These are phyloP conservation scores for Daldinia bambusicola DNA, from an alignment of 495 filamentous ascomycete genomes.

Conservation along the genomic window DNA sequence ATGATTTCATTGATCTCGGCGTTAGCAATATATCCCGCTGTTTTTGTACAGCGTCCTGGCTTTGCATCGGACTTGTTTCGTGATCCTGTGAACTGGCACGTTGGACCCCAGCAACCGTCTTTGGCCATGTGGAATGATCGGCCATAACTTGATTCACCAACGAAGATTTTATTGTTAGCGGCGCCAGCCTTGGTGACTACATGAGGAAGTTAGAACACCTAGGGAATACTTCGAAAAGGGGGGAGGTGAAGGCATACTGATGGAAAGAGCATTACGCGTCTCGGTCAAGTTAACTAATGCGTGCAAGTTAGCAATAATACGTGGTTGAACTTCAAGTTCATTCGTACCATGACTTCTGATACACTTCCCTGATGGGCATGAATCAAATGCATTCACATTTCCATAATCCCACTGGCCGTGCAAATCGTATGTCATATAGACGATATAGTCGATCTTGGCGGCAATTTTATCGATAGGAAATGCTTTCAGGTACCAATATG, in stretches of 20 bases:
- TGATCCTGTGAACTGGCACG: conserved; percentile 9
- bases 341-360: conserved; percentile 1
- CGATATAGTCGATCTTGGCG: conserved; percentile 46
- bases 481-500: conserved; percentile 41
- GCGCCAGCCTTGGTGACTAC: conserved; percentile 17
- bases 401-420: conserved; percentile 36
- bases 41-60: conserved; percentile 14
- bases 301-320: background rate
- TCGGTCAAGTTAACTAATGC: conserved; percentile 8
- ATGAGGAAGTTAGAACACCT: too few species aligned
- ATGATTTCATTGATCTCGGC: conserved; percentile 24
- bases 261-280: conserved; percentile 6
- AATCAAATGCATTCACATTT: conserved; percentile 2
- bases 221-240: too few species aligned
- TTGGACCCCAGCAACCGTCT: conserved; percentile 5
- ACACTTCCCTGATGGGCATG: background rate
- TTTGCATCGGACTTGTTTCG: background rate
- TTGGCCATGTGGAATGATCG: conserved; percentile 22
- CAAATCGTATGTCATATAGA: conserved; percentile 50
- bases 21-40: conserved; percentile 14
- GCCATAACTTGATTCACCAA: conserved; percentile 11
- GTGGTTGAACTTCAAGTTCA: background rate
- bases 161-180: conserved; percentile 13
- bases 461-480: conserved; percentile 42
- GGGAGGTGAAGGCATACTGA: background rate